These are phyloP conservation scores for Leptographium procerum DNA, from an alignment of 2,329 filamentous ascomycete species.

Conservation along the genomic window DNA sequence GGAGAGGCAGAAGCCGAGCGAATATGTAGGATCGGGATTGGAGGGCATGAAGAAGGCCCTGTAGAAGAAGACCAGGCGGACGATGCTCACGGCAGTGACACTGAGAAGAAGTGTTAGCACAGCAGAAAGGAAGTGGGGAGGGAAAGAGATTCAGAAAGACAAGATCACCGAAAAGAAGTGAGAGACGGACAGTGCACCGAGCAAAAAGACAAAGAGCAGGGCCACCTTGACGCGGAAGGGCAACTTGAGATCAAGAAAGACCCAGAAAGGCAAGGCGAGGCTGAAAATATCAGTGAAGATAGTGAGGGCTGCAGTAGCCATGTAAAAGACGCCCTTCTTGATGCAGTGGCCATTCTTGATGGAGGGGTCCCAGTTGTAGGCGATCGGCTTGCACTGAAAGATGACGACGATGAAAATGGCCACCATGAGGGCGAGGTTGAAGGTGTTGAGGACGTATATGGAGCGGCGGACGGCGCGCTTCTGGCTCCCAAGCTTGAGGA, in stretches of 20 bases:
- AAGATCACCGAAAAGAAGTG: background rate
- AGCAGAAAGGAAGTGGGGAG: background rate
- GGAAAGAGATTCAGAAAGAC: background rate
- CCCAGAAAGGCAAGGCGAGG: conserved; percentile 28
- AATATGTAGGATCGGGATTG: conserved; percentile 17
- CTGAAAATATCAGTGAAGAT: conserved; percentile 32
- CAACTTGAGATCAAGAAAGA: conserved; percentile 20
- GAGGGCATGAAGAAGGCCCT: conserved; percentile 19
- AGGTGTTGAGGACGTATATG: conserved; percentile 18
- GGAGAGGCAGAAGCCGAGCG: conserved; percentile 24
- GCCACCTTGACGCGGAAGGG: conserved; percentile 19
- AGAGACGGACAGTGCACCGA: conserved; percentile 20
- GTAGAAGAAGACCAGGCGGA: conserved; percentile 22
- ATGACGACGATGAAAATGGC: conserved; percentile 22
- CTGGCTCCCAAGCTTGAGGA: conserved; percentile 20
- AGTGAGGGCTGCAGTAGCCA: conserved; percentile 27
- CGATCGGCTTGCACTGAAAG: conserved; percentile 28
- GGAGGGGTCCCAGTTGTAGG: conserved; percentile 32
- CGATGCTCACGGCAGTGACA: conserved; percentile 23
- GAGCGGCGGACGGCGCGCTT: conserved; percentile 16
- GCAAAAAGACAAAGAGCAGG: conserved; percentile 20
- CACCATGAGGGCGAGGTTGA: conserved; percentile 20
- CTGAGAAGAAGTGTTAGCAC: conserved; percentile 10
- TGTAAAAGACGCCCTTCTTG: conserved; percentile 17
- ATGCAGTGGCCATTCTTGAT: conserved; percentile 27